These are phyloP conservation scores for Sporodiniella umbellata DNA, from an alignment of 371 early-diverging fungal genomes.

Conservation along the genomic window DNA sequence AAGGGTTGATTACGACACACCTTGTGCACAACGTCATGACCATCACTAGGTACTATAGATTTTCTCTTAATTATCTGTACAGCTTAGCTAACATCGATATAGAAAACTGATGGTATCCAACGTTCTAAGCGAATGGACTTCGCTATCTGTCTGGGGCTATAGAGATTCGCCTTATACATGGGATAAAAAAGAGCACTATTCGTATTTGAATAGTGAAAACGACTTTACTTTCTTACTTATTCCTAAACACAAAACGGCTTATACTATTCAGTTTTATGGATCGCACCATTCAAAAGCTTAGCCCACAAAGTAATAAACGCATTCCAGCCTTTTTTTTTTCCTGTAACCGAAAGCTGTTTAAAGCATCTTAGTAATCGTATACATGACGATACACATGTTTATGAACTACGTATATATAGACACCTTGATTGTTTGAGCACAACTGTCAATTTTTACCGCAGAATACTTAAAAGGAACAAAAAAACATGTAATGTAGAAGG, in stretches of 20 bases:
- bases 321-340: too few species aligned
- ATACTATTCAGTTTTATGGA: slow-evolving; percentile 18
- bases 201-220: slow-evolving; percentile 57
- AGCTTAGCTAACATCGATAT: neutral
- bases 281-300: slow-evolving; percentile 17
- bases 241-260: slow-evolving; percentile 17
- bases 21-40: slow-evolving; percentile 30
- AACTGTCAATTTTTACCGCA: too few species aligned
- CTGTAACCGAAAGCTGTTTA: too few species aligned
- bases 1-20: slow-evolving; percentile 32
- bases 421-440: too few species aligned
- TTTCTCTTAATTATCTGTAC: neutral
- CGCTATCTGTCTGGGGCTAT: slow-evolving; percentile 62
- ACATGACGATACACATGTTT: too few species aligned
- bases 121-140: slow-evolving; percentile 47
- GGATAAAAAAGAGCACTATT: slow-evolving; percentile 53
- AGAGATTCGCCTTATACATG: slow-evolving; percentile 66
- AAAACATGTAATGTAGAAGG: too few species aligned
- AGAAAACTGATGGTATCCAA: slow-evolving; percentile 28
- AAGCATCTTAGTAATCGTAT: too few species aligned
- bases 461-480: too few species aligned
- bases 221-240: slow-evolving; percentile 52
- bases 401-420: too few species aligned
- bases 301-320: too few species aligned
- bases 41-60: slow-evolving; percentile 25